Base-by-base conservation (phyloP, 2,329 filamentous ascomycete species). In the Bipolaris bicolor region DNA sequence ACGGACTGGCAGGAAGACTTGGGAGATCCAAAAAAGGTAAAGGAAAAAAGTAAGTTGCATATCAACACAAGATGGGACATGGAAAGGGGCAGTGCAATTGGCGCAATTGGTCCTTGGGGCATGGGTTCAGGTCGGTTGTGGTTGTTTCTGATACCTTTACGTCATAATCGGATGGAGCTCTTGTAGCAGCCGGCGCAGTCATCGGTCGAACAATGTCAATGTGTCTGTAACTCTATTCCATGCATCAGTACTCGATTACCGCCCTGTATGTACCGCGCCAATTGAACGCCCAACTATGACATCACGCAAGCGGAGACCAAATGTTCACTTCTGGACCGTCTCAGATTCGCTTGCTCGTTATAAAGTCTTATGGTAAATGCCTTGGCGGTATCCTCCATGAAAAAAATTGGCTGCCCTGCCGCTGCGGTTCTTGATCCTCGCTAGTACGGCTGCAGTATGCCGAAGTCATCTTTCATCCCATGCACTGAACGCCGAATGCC, bases 331-430 rank as follows among this genome's bases (percentile, higher is more conserved):
- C 74, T 67, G 73, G 71, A 76, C 70, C 70, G 72, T 73, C 71
- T 77, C 67, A 70, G 69, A 76, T 77, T 77, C 69, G 73, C 65
- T 73, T 71, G 74, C 71, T 73, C 71, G 71, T 71, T 75, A 76
- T 71, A 77, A 57, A 71, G 68, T 68, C 71, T 71, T 73, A 72
- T 72, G 72, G 69, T 71, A 75, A 76, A 75, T 73, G 73, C 71
- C 76, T 70, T 72, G 66, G 69, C 63, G 63, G 70, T 69, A 68
- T 67, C 74, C 69, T 75, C 73, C 69, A 70, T 73, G 72, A 75
- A 75, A 73, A 69, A 69, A 73, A 65, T 68, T 68, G 65, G 69
- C 69, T 68, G 68, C 67, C 65, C 63, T 68, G 68, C 70, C 70
- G 65, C 67, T 72, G 69, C 68, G 61, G 66, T 64, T 68, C 57